Evolutionary conservation across 805 yeast species (phyloP).

Genomic region (Teunomyces funiuensis): DNA sequence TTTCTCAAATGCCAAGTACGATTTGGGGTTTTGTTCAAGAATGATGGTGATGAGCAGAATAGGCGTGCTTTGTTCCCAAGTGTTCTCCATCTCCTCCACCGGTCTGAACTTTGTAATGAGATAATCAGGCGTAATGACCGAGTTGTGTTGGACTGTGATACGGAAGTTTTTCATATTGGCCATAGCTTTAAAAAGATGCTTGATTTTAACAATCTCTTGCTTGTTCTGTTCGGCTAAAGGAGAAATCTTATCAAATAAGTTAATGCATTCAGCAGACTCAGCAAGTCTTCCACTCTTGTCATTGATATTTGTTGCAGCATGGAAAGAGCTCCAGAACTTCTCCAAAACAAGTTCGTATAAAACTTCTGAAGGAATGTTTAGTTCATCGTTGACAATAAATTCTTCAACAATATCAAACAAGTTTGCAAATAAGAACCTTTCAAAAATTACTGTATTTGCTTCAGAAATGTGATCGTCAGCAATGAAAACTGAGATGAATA

Average conservation of each 20-base stretch:
- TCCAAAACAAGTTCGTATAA: slow-evolving; percentile 19
- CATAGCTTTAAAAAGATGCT: slow-evolving; percentile 39
- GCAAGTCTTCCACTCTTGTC: slow-evolving; percentile 31
- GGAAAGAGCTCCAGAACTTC: slow-evolving; percentile 36
- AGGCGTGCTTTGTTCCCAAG: slow-evolving; percentile 20
- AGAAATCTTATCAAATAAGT: slow-evolving; percentile 22
- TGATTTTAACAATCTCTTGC: slow-evolving; percentile 18
- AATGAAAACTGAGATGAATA: slow-evolving; percentile 17
- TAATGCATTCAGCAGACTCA: slow-evolving; percentile 25
- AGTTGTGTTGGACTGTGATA: slow-evolving; percentile 15
- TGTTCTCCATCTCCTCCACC: neutral
- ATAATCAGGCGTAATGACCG: slow-evolving; percentile 8
- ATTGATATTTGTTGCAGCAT: slow-evolving; percentile 30
- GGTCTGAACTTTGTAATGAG: slow-evolving; percentile 7
- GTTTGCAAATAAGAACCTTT: slow-evolving; percentile 27
- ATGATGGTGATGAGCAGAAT: slow-evolving; percentile 39
- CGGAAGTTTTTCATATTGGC: slow-evolving; percentile 36
- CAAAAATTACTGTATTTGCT: slow-evolving; percentile 25
- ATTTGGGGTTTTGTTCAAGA: slow-evolving; percentile 53
- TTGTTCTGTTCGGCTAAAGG: neutral
- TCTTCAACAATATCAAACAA: slow-evolving; percentile 24
- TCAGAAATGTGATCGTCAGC: slow-evolving; percentile 9
- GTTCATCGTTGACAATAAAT: slow-evolving; percentile 10
- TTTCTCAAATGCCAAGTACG: slow-evolving; percentile 46
- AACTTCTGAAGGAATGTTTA: slow-evolving; percentile 10